phyloP scores from a whole-genome alignment of 257 asterid species.

The Scutellaria minor region DNA sequence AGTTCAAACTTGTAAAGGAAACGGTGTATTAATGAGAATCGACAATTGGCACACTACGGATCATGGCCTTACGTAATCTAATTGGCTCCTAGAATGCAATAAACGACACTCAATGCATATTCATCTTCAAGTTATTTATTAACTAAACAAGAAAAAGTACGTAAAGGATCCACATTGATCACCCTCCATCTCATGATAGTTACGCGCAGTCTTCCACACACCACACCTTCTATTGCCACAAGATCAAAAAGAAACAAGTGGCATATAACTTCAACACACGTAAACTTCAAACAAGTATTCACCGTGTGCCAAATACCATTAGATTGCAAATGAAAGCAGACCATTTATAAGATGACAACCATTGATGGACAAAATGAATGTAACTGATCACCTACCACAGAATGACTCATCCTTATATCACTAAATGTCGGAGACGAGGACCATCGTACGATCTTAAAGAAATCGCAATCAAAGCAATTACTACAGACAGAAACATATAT shows the following conservation, averaged over 20 bases:
- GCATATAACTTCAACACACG: background rate
- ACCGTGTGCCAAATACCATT: background rate
- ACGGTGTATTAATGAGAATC: background rate
- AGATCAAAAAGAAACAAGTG: background rate
- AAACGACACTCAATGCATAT: background rate
- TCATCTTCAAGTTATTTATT: background rate
- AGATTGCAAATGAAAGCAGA: background rate
- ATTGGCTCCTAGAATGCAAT: background rate
- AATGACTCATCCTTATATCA: background rate
- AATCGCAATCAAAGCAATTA: constrained; percentile 18
- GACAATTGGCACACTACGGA: constrained; percentile 9
- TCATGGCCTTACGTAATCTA: constrained; percentile 8
- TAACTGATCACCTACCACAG: background rate
- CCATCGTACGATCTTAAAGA: constrained; percentile 3
- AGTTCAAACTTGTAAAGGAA: constrained; percentile 1
- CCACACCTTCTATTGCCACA: background rate
- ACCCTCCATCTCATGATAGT: background rate
- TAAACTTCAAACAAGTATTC: no score
- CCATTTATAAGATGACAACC: background rate
- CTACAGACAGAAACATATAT: constrained; percentile 8
- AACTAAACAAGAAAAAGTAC: background rate
- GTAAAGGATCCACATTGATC: background rate
- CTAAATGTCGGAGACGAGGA: background rate
- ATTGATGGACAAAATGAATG: constrained; percentile 16
- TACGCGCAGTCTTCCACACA: background rate